These are phyloP conservation scores for Ascochyta pisi DNA, from an alignment of 2,329 filamentous ascomycete genomes.

Conservation along the genomic window DNA sequence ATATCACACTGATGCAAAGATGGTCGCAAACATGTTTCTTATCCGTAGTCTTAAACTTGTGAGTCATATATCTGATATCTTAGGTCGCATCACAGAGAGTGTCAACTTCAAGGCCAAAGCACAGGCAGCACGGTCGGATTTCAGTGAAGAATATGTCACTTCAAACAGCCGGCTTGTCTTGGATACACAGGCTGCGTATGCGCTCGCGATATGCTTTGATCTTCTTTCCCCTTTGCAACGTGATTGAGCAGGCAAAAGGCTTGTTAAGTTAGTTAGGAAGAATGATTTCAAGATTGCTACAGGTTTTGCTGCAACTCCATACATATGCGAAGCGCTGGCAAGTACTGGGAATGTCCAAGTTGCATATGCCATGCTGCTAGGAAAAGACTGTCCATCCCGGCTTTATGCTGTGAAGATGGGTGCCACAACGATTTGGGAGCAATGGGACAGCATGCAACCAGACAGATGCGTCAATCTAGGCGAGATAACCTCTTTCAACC, in stretches of 20 bases:
- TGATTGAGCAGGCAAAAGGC: background rate
- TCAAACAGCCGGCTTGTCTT: background rate
- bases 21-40: slow-evolving; percentile 5
- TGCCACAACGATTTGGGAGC: slow-evolving; percentile 59
- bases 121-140: background rate
- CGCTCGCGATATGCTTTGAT: background rate
- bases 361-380: slow-evolving; percentile 39
- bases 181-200: background rate
- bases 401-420: slow-evolving; percentile 56
- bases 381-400: slow-evolving; percentile 55
- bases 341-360: slow-evolving; percentile 18
- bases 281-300: slow-evolving; percentile 18
- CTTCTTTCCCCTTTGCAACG: background rate
- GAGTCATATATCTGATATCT: background rate
- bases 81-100: background rate
- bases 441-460: slow-evolving; percentile 58
- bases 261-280: background rate
- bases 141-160: background rate
- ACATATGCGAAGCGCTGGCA: slow-evolving; percentile 9
- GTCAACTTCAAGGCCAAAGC: background rate
- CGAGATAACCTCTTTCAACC: slow-evolving; percentile 51
- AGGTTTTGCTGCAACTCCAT: slow-evolving; percentile 22
- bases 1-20: background rate
- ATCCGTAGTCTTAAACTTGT: background rate
- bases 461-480: slow-evolving; percentile 55